phyloP scores from a whole-genome alignment of 176 grass and related monocot genomes.

The Avena atlantica region DNA sequence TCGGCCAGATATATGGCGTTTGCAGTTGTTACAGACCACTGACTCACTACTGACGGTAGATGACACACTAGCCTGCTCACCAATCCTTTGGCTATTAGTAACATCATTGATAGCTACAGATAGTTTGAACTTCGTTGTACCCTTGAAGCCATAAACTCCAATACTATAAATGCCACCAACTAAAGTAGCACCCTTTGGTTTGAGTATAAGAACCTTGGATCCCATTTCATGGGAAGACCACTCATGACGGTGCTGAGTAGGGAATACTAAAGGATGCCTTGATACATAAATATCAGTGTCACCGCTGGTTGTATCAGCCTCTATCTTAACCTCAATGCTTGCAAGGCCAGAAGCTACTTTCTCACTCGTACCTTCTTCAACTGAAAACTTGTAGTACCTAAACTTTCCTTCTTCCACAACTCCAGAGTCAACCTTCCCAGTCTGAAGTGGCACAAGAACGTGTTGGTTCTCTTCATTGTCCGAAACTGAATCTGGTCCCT shows the following conservation, averaged over 20 bases:
- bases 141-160: conserved; percentile 94
- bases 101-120: conserved; percentile 71
- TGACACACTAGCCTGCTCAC: conserved; percentile 55
- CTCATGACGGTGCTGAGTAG: conserved; percentile 93
- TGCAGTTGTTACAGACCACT: conserved; percentile 85
- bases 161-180: conserved; percentile 73
- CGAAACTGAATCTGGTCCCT: conserved; percentile 61
- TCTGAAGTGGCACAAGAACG: conserved; percentile 72
- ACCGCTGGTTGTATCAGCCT: conserved; percentile 50
- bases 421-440: conserved; percentile 67
- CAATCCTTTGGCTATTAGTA: conserved; percentile 62
- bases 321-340: conserved; percentile 75
- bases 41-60: conserved; percentile 54
- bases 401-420: conserved; percentile 85
- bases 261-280: conserved; percentile 96
- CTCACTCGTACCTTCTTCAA: conserved; percentile 61
- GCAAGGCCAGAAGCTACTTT: conserved; percentile 61
- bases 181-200: conserved; percentile 58
- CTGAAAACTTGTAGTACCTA: conserved; percentile 85
- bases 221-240: conserved; percentile 97
- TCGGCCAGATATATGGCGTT: conserved; percentile 66
- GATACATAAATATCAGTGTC: conserved; percentile 97
- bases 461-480: conserved; percentile 61
- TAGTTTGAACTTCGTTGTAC: conserved; percentile 72
- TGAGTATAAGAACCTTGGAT: conserved; percentile 85